Conservation (phyloP, 306 rosid genomes). For the Lagenaria siceraria region DNA sequence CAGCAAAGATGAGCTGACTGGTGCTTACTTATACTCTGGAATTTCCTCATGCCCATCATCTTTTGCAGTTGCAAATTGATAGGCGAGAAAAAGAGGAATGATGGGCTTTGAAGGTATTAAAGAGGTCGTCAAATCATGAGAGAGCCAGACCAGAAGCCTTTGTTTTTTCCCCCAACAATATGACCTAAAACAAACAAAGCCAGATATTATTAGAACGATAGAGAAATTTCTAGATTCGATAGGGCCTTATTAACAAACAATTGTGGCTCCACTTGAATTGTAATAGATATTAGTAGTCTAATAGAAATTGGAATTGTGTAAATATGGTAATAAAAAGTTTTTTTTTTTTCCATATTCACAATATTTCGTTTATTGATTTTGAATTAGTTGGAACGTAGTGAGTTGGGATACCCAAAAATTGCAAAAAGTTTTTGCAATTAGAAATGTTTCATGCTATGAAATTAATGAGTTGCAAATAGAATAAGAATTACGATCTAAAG, state of each 20-base stretch:
- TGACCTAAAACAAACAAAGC: background rate
- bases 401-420: background rate
- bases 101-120: background rate
- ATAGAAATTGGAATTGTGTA: background rate
- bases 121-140: background rate
- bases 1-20: slow-evolving; percentile 23
- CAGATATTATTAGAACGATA: background rate
- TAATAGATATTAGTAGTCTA: background rate
- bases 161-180: background rate
- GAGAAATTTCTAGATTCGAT: background rate
- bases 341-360: background rate
- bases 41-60: background rate
- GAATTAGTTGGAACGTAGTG: background rate
- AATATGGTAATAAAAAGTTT: background rate
- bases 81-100: background rate
- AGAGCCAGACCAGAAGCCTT: background rate
- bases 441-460: background rate
- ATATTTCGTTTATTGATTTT: background rate
- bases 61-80: background rate
- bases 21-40: background rate
- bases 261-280: background rate
- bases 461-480: background rate
- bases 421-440: background rate
- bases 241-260: background rate
- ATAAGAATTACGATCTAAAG: too few relatives aligned